Conservation (phyloP, 176 grass and related monocot species). For the Cenchrus purpureus region DNA sequence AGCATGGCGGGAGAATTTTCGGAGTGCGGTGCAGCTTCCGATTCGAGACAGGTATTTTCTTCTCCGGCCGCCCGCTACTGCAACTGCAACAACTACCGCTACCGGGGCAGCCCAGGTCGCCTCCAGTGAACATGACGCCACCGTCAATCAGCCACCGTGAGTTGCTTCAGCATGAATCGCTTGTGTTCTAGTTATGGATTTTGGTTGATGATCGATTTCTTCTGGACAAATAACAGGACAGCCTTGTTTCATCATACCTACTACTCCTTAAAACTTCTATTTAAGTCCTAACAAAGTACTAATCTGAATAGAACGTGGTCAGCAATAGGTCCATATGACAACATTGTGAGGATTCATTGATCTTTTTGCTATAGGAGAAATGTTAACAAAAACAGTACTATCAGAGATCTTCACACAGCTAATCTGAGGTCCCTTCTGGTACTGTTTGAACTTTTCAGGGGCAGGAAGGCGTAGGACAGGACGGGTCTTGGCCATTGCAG, state of each 20-base stretch:
- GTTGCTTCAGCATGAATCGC: not conserved
- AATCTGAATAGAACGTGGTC: too few relatives aligned
- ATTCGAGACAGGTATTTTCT: slow-evolving; percentile 53
- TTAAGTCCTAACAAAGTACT: not conserved
- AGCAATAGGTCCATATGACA: too few relatives aligned
- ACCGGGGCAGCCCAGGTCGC: not conserved
- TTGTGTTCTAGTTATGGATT: too few relatives aligned
- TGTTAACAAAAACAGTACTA: too few relatives aligned
- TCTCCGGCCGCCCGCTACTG: slow-evolving; percentile 24
- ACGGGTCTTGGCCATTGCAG: slow-evolving; percentile 46
- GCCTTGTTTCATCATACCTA: not conserved
- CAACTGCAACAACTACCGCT: not conserved
- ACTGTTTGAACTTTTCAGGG: slow-evolving; percentile 37
- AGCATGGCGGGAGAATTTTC: slow-evolving; percentile 38
- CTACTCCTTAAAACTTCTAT: not conserved
- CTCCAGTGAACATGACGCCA: slow-evolving; percentile 3
- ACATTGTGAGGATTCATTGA: not conserved
- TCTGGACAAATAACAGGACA: not conserved
- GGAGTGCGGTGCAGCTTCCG: slow-evolving; percentile 59
- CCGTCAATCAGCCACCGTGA: not conserved
- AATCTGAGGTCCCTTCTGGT: not conserved
- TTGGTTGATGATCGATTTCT: not conserved
- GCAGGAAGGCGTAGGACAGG: not conserved
- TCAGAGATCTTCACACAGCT: not conserved
- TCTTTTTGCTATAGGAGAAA: too few relatives aligned